phyloP scores from a whole-genome alignment of 352 stramenopile genomes.

The Globisporangium takayamanum region DNA sequence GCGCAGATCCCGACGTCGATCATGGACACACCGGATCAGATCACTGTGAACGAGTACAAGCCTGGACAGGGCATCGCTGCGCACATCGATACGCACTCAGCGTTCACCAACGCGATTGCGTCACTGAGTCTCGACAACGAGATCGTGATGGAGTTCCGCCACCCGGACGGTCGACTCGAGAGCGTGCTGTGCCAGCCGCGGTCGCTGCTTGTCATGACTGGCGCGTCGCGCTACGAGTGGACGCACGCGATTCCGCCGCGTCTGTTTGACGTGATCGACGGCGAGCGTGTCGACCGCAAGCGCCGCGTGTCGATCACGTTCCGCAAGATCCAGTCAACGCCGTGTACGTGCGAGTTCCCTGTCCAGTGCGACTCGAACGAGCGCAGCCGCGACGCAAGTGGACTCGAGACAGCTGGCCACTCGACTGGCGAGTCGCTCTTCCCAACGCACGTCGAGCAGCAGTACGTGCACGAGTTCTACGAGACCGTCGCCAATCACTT shows the following conservation, averaged over 20 bases:
- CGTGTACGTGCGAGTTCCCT: constrained; percentile 63
- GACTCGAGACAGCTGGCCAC: neutral
- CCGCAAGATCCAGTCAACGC: constrained; percentile 66
- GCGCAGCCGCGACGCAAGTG: neutral
- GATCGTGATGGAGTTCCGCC: constrained; percentile 83
- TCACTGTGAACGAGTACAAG: constrained; percentile 88
- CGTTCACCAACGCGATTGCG: constrained; percentile 78
- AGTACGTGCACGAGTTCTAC: constrained; percentile 85
- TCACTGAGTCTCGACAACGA: constrained; percentile 73
- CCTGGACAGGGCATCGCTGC: constrained; percentile 84
- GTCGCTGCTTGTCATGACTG: constrained; percentile 81
- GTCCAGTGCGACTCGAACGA: constrained; percentile 49
- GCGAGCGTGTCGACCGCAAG: constrained; percentile 46
- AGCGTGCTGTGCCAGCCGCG: constrained; percentile 59
- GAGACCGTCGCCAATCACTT: constrained; percentile 80
- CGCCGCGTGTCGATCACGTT: constrained; percentile 85
- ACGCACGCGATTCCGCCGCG: constrained; percentile 83
- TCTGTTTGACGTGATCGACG: constrained; percentile 83
- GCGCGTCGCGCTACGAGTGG: constrained; percentile 80
- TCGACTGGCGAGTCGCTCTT: constrained; percentile 17
- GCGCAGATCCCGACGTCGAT: constrained; percentile 43
- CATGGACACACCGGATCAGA: constrained; percentile 70
- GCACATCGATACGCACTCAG: constrained; percentile 86
- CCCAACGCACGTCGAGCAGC: constrained; percentile 65
- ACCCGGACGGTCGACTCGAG: constrained; percentile 52